Evolutionary conservation across 345 rosid genomes (phyloP).

Genomic region (Eucalyptus urophylla): DNA sequence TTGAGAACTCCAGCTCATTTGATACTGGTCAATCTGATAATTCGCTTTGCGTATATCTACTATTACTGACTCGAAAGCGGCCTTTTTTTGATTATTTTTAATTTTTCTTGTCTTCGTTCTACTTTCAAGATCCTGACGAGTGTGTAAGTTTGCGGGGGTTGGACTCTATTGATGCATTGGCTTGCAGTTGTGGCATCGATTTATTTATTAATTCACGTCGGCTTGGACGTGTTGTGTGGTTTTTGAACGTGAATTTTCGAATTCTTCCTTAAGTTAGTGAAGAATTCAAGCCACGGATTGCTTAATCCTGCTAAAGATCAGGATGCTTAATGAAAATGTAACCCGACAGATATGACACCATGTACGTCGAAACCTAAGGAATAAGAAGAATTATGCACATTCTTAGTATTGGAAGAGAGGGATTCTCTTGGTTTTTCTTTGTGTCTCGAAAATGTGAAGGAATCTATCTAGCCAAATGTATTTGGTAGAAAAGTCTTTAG

Average conservation of each 20-base stretch:
- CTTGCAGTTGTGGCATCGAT: not conserved
- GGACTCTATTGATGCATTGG: not conserved
- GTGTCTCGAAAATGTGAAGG: not conserved
- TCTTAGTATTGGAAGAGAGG: not conserved
- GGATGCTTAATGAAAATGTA: not conserved
- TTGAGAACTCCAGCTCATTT: not conserved
- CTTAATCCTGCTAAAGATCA: not conserved
- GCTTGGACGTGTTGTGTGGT: not conserved
- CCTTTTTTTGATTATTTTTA: not conserved
- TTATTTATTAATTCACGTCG: not conserved
- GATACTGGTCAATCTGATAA: not conserved
- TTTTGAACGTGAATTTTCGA: not conserved
- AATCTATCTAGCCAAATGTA: not conserved
- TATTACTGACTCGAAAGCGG: not conserved
- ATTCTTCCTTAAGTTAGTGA: not conserved
- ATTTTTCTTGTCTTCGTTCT: not conserved
- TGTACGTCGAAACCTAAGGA: not conserved
- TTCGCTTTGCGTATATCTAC: not conserved
- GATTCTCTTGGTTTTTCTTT: not conserved
- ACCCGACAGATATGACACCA: not conserved
- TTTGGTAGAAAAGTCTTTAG: not conserved
- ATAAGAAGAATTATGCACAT: not conserved
- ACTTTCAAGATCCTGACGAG: not conserved
- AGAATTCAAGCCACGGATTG: not conserved
- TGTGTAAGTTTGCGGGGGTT: not conserved